Base-by-base conservation (phyloP, 1,284 basidiomycete species). In the Malassezia sp. region DNA sequence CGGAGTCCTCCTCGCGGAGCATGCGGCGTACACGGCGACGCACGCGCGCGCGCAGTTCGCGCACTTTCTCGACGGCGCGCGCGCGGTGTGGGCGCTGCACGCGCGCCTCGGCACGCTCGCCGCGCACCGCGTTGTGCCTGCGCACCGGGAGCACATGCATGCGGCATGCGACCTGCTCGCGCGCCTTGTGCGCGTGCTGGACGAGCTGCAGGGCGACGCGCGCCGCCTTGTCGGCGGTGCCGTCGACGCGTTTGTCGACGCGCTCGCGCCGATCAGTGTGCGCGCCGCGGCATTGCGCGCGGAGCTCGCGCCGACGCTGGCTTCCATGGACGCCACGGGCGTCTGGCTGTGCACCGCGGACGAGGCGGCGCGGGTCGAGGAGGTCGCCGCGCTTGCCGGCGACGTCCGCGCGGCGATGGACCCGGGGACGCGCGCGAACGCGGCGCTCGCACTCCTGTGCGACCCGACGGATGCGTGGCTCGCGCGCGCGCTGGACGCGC, bases 1-100 rank as follows among this genome's bases (percentile, higher is more conserved):
- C 46, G 87, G 83, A 5, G 71, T 85, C 18, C 80, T 78, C 53
- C 78, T 85, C 45, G 76, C 87, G 7, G 89, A 96, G 71, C 87
- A 83, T 38, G 76, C 80, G 30, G 56, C 56, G 10, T 31, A 49
- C 18, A 31, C 60, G 1, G 57, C 58, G 2, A 33, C 62, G 33
- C 54, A 38, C 20, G 54, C 60, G 32, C 54, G 63, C 3, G 37
- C 38, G 22, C 53, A 59, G 5, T 15, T 39, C 14, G 40, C 35
- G 2, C 5, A n/a, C 14, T 17, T 36, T 9, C 12, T 36, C 5
- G 15, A 34, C 7, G 30, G 30, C 20, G 42, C 31, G 4, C 14
- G 5, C 2, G 14, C 17, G 12, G 24, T 43, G 7, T 31, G 34
- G 18, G 24, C 29, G 15, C 14, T 44, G 35, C 18, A 24, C 9